Conservation (phyloP, 1,284 basidiomycete genomes). For the Paramarasmius palmivorus region DNA sequence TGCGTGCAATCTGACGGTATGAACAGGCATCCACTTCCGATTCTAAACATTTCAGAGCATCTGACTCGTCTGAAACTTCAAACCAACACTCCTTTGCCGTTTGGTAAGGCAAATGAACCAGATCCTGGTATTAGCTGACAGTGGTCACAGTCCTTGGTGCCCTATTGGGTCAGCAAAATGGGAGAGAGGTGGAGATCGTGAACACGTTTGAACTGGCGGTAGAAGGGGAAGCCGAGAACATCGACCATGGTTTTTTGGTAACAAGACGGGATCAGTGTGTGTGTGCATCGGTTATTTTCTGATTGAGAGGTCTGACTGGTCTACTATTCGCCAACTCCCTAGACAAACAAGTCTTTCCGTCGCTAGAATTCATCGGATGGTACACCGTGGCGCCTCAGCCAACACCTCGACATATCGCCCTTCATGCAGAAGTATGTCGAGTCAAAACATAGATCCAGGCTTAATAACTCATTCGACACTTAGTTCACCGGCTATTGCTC, state of each 20-base stretch:
- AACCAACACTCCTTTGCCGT: conserved; percentile 59
- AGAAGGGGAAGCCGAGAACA: conserved; percentile 48
- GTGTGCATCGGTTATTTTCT: conserved; percentile 24
- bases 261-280: conserved; percentile 89
- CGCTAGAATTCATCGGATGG: conserved; percentile 96
- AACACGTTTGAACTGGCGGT: conserved; percentile 92
- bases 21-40: conserved; percentile 89
- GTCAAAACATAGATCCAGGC: neutral
- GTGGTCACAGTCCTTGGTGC: conserved; percentile 78
- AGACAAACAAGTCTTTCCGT: conserved; percentile 99
- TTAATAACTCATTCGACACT: conserved; percentile 2
- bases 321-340: no score
- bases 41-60: conserved; percentile 97
- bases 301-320: conserved; percentile 3
- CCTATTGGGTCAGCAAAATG: conserved; percentile 91
- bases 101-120: conserved; percentile 46
- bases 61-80: conserved; percentile 83
- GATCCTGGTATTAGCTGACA: conserved; percentile 2
- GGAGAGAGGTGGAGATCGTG: conserved; percentile 93
- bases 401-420: conserved; percentile 68
- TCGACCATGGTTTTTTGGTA: conserved; percentile 83
- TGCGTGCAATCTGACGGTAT: conserved; percentile 18
- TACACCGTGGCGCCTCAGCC: conserved; percentile 84
- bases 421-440: conserved; percentile 86
- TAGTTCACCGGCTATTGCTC: conserved; percentile 76